Percentiles rank a stretch among this genome's conserved stretches.
These are phyloP conservation scores for Phytophthora litchii DNA, from an alignment of 352 stramenopile genomes.

Conservation along the genomic window DNA sequence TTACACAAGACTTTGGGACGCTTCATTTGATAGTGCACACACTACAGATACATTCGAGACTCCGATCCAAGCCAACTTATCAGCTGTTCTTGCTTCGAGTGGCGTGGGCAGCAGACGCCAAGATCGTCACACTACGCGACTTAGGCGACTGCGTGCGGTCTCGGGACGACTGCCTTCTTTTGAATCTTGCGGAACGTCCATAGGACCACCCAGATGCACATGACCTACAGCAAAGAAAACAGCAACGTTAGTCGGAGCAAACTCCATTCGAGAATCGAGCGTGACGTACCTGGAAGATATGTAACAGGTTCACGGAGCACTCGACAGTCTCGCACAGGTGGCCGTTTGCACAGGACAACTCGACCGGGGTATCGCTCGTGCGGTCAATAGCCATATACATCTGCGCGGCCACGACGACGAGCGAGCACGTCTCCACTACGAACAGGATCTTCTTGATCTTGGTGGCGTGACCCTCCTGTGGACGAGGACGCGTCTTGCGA, in stretches of 20 bases:
- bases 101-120: neutral
- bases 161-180: constrained; percentile 42
- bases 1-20: constrained; percentile 16
- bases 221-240: constrained; percentile 27
- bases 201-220: constrained; percentile 42
- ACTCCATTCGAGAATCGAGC: no score
- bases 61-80: constrained; percentile 15
- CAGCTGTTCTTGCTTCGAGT: constrained; percentile 20
- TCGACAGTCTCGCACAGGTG: constrained; percentile 51
- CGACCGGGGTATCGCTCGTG: constrained; percentile 34
- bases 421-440: constrained; percentile 40
- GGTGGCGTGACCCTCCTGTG: constrained; percentile 36
- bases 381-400: constrained; percentile 56
- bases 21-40: constrained; percentile 38
- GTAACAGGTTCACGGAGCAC: constrained; percentile 46
- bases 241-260: constrained; percentile 4
- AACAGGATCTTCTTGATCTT: constrained; percentile 58
- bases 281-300: constrained; percentile 49
- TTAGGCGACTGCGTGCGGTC: constrained; percentile 31
- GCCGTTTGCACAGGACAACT: constrained; percentile 72
- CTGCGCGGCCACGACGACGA: constrained; percentile 46
- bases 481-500: constrained; percentile 23
- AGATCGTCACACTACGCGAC: neutral
- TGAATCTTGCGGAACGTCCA: constrained; percentile 50
- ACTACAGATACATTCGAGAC: constrained; percentile 34